Evolutionary conservation across 495 filamentous ascomycete species (phyloP).

Genomic region (Trichoderma erinaceum): DNA sequence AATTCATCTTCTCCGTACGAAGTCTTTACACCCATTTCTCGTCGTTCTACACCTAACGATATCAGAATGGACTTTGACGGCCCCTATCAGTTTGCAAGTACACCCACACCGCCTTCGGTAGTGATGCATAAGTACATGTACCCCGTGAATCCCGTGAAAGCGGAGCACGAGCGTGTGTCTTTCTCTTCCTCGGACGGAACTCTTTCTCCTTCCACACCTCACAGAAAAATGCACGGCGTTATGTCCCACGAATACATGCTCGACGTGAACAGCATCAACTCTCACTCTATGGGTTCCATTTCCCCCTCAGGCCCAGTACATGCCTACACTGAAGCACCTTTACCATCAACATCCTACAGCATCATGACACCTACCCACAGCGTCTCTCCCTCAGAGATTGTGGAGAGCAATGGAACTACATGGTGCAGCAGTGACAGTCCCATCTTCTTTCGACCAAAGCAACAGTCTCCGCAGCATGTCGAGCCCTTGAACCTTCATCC

Average conservation of each 20-base stretch:
- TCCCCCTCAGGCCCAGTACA: constrained; percentile 3
- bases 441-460: constrained; percentile 18
- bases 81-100: constrained; percentile 1
- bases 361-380: constrained; percentile 14
- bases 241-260: constrained; percentile 10
- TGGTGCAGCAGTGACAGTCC: constrained; percentile 26
- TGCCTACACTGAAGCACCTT: constrained; percentile 2
- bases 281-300: constrained; percentile 15
- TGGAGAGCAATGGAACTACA: constrained; percentile 19
- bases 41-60: constrained; percentile 21
- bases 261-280: constrained; percentile 26
- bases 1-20: constrained; percentile 32
- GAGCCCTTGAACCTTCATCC: background rate
- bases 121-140: constrained; percentile 6
- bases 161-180: constrained; percentile 12
- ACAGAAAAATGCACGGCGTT: constrained; percentile 13
- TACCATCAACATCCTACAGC: constrained; percentile 3
- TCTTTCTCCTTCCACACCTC: constrained; percentile 12
- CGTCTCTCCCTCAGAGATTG: constrained; percentile 18
- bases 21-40: constrained; percentile 36
- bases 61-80: constrained; percentile 10
- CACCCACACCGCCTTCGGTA: constrained; percentile 8
- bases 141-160: background rate
- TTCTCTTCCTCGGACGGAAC: constrained; percentile 9
- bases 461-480: background rate